Percentiles rank a stretch among this genome's conserved stretches.
phyloP scores from a whole-genome alignment of 1,284 basidiomycete genomes.

The Athelia psychrophila region DNA sequence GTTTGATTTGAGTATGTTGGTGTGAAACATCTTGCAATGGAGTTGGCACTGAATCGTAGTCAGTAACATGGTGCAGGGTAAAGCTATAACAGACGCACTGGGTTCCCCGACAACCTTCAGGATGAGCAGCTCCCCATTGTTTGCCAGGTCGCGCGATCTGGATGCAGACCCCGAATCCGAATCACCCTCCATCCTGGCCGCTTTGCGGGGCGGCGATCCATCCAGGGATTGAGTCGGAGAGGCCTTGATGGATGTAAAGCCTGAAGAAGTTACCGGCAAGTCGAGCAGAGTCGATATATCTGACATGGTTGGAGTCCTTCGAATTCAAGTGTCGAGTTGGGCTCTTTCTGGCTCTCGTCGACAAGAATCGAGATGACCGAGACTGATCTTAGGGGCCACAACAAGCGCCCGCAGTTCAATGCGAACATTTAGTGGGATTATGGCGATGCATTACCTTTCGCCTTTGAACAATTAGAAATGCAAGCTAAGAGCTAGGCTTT shows the following conservation, averaged over 20 bases:
- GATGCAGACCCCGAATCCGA: constrained; percentile 62
- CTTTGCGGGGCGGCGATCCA: constrained; percentile 62
- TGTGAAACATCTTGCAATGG: no score
- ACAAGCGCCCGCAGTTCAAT: no score
- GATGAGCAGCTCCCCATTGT: constrained; percentile 31
- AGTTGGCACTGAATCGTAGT: no score
- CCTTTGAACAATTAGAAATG: no score
- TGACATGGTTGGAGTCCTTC: constrained; percentile 13
- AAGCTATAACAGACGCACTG: constrained; percentile 25
- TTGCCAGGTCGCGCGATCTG: constrained; percentile 36
- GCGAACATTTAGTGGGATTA: no score
- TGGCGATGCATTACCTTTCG: no score
- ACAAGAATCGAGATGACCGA: no score
- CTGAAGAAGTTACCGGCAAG: constrained; percentile 51
- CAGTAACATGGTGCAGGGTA: no score
- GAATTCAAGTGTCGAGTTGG: no score
- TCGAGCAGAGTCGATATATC: constrained; percentile 41
- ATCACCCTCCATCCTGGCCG: constrained; percentile 57
- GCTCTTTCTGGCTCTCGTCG: no score
- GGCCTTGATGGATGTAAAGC: constrained; percentile 41
- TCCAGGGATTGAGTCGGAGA: constrained; percentile 28
- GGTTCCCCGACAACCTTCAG: constrained; percentile 42
- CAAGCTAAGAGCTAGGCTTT: no score
- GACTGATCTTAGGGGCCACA: no score
- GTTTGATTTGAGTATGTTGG: constrained; percentile 27